A percentile compares a stretch with the other conserved stretches of the same genome.
phyloP scores from a whole-genome alignment of 2,329 filamentous ascomycete genomes.

The Penicillium expansum region DNA sequence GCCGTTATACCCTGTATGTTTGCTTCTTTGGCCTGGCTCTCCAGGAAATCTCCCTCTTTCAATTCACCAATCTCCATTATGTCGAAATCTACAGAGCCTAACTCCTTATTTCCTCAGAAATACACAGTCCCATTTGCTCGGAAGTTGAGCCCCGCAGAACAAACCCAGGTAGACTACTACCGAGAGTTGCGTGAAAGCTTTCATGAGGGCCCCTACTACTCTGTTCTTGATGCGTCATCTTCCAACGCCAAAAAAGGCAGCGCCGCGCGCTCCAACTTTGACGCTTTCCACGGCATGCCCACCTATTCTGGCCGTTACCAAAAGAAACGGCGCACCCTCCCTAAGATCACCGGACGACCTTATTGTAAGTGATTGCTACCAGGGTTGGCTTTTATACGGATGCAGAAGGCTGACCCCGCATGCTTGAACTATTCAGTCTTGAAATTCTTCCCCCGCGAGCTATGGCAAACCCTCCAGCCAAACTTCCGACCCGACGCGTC shows the following conservation, averaged over 20 bases:
- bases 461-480: slow-evolving; percentile 55
- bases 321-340: slow-evolving; percentile 55
- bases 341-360: slow-evolving; percentile 53
- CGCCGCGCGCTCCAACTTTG: slow-evolving; percentile 50
- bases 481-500: slow-evolving; percentile 38
- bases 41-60: neutral
- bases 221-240: slow-evolving; percentile 46
- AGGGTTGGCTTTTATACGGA: neutral
- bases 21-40: slow-evolving; percentile 15
- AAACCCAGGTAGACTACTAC: slow-evolving; percentile 49
- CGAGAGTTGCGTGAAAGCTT: slow-evolving; percentile 53
- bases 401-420: neutral
- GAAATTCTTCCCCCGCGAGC: slow-evolving; percentile 58
- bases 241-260: slow-evolving; percentile 45
- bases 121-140: slow-evolving; percentile 37
- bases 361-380: slow-evolving; percentile 47
- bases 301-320: slow-evolving; percentile 59
- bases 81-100: neutral
- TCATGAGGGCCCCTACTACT: slow-evolving; percentile 61
- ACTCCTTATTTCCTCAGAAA: slow-evolving; percentile 28
- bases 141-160: slow-evolving; percentile 43
- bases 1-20: slow-evolving; percentile 48
- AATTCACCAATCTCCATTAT: neutral
- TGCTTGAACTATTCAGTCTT: slow-evolving; percentile 42
- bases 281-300: slow-evolving; percentile 62